phyloP scores from a whole-genome alignment of 768 basidiomycete species.

The Agaricus bisporus region DNA sequence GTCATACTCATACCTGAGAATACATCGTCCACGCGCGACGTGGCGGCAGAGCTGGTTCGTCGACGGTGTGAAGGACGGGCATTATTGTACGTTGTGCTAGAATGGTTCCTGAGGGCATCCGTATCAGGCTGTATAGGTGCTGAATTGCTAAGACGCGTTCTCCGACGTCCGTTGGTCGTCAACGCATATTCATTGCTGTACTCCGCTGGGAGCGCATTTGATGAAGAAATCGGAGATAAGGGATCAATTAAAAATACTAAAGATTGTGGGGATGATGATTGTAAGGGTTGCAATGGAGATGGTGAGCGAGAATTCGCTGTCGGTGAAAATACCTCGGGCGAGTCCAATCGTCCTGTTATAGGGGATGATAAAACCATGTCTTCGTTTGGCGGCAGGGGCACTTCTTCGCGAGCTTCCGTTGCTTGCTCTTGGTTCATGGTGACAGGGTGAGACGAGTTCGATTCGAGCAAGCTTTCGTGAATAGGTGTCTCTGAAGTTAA shows the following conservation, averaged over 20 bases:
- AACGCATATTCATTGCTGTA: neutral
- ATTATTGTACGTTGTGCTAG: constrained; percentile 9
- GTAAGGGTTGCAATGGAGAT: neutral
- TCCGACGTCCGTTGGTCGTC: constrained; percentile 12
- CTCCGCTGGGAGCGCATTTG: neutral
- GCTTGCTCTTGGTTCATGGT: neutral
- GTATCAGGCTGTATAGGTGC: neutral
- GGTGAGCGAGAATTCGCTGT: neutral
- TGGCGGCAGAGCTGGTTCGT: constrained; percentile 32
- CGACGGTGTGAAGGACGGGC: constrained; percentile 25
- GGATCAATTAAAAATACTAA: constrained; percentile 10
- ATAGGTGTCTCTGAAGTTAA: neutral
- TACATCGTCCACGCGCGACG: constrained; percentile 28
- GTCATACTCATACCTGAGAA: constrained; percentile 66
- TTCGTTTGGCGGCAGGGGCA: neutral
- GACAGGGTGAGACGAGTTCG: neutral
- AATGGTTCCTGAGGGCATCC: neutral
- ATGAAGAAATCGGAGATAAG: constrained; percentile 6
- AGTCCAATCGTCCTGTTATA: neutral
- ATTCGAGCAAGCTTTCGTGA: neutral
- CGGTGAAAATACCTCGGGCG: neutral
- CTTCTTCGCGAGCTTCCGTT: neutral
- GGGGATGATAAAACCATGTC: constrained; percentile 1
- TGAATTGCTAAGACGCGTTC: constrained; percentile 10
- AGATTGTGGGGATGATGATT: neutral